Evolutionary conservation across 306 rosid genomes (phyloP).

Genomic region (Cucurbita maxima): DNA sequence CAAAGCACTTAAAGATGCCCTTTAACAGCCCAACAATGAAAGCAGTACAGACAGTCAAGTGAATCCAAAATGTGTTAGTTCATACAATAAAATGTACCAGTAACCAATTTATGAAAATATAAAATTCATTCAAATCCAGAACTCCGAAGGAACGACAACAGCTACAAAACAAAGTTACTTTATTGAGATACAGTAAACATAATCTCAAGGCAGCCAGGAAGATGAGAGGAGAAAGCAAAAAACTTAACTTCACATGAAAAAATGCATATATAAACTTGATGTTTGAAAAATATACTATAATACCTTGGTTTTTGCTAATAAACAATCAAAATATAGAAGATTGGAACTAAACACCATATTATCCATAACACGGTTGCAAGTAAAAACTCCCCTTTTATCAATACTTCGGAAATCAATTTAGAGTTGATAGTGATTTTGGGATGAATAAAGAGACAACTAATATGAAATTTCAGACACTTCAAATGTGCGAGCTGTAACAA

Average conservation of each 20-base stretch:
- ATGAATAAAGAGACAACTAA: neutral
- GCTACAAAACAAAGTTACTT: neutral
- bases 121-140: neutral
- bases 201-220: neutral
- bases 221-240: neutral
- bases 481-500: neutral
- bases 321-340: neutral
- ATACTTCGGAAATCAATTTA: neutral
- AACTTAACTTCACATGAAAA: neutral
- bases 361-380: neutral
- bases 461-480: neutral
- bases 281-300: no score
- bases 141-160: neutral
- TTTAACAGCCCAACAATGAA: neutral
- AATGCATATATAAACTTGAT: neutral
- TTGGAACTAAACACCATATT: neutral
- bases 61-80: neutral
- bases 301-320: neutral
- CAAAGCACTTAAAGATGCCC: neutral
- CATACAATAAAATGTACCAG: neutral
- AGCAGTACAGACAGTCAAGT: conserved; percentile 2
- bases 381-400: neutral
- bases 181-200: neutral
- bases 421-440: neutral
- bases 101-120: neutral